Base-by-base conservation (phyloP, 2,329 filamentous ascomycete species). In the Colletotrichum graminicola region DNA sequence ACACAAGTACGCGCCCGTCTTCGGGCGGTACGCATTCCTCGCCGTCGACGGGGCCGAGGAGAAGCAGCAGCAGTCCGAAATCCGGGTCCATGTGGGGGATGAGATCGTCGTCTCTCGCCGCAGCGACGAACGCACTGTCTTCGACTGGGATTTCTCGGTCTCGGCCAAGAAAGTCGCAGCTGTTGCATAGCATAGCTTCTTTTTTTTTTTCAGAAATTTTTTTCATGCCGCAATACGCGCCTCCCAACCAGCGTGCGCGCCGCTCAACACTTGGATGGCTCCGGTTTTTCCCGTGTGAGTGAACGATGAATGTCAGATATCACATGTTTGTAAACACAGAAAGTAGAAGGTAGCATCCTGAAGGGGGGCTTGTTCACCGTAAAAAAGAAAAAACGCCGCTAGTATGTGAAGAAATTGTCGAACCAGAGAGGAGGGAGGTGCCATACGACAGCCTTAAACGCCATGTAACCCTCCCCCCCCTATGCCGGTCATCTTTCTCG, bases 21-120 rank as follows among this genome's bases (percentile, higher is more conserved):
- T 94, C 84, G 92, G 92, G 12, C 85, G 92, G 55, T 94, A 94
- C 80, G 91, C 86, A 0, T 94, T 93, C 77, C 79, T 92, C 7
- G 75, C 74, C 11, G 51, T 39, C 57, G 43, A 39, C 16, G 59
- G 45, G 47, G 43, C 45, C 10, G 45, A 26, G 26, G 73, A 75
- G 45, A 18, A 51, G 55, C 63, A n/a, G 32, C 11, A 56, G 74
- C 10, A 7, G 32, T 16, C 75, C 76, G 26, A 74, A 18, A 39
- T 79, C 21, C 75, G 76, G 57, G 79, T 92, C 60, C 79, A 78
- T 2, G 84, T 91, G 45, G 89, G 90, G 1, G 87, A 92, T 78
- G 81, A 85, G 56, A 85, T 91, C 71, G 76, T 78, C 36, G 86
- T 92, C 56, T 84, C 83, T 11, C 84, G 81, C 75, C 82, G 84